Base-by-base conservation (phyloP, 148 eudicot species). In the Fagopyrum esculentum region DNA sequence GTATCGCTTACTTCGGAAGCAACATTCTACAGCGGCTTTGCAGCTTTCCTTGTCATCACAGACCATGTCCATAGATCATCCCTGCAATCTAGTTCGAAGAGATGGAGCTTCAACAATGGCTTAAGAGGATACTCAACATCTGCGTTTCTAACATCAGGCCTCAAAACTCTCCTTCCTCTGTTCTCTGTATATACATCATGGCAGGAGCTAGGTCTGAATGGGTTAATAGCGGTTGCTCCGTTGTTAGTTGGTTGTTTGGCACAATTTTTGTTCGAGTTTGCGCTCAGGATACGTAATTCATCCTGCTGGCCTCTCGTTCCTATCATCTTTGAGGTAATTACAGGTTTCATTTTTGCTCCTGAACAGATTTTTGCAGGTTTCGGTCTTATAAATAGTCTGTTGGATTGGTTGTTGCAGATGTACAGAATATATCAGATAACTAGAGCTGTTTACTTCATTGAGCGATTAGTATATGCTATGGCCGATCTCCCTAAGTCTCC, bases 251-350 rank as follows among this genome's bases (percentile, higher is more conserved):
- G 96, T 57, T 86, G 84, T 72, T 78, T 93, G 40, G 93, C 81
- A 73, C 98, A 93, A 66, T 82, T 54, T 81, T 71, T 49, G 40
- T 86, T 90, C 63, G 93, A 93, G 83, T 69, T 4, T 54, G 55
- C 54, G 56, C 80, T 85, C 61, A 84, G 86, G 60, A 80, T 72
- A 73, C 77, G 56, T 10, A 86, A 78, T 5, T 90, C 90, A 46
- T 89, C 98, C 46, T 86, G 87, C 81, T 93, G 98, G 98, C 96
- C 96, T 29, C 76, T 93, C 9, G 85, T 93, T 74, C 98, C 93
- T 50, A 85, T 93, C 55, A 83, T 93, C 75, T 93, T 89, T 55
- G 98, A 93, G 96, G 98, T 90, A 43, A n/a, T 29, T 1, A 52
- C 4, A 52, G 16, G 12, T 11, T 4, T 15, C 5, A 4, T 52